Conservation (phyloP, 176 grass and related monocot species). For the Luzula sylvatica region DNA sequence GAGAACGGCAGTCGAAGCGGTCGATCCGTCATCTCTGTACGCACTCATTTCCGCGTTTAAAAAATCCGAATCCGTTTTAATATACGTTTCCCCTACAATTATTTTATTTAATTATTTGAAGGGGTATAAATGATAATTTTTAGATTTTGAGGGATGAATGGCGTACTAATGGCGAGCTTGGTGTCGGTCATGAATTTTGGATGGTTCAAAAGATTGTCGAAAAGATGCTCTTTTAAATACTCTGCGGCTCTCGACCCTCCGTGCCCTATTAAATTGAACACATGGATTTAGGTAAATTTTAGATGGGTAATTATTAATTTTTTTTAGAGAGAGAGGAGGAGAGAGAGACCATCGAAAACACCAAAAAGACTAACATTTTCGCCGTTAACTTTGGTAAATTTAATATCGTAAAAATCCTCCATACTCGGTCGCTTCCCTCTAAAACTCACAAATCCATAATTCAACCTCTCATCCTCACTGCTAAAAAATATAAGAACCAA, state of each 20-base stretch:
- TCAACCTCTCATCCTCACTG: constrained; percentile 79
- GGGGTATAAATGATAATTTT: too few species aligned
- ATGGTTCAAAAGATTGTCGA: constrained; percentile 89
- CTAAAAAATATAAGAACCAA: constrained; percentile 23
- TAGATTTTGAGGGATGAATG: constrained; percentile 10
- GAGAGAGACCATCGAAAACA: constrained; percentile 73
- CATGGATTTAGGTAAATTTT: constrained; percentile 8
- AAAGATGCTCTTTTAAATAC: constrained; percentile 85
- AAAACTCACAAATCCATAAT: constrained; percentile 87
- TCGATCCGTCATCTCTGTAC: constrained; percentile 90
- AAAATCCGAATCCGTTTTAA: constrained; percentile 78
- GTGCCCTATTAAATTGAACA: constrained; percentile 56
- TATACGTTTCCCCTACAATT: constrained; percentile 70
- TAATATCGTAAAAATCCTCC: constrained; percentile 92
- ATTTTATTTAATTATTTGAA: neutral
- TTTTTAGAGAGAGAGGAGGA: neutral
- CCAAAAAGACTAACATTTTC: constrained; percentile 79
- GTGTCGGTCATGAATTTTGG: constrained; percentile 82
- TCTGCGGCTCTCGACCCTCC: constrained; percentile 76
- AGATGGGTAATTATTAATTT: too few species aligned
- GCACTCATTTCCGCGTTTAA: constrained; percentile 57
- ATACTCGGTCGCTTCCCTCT: constrained; percentile 71
- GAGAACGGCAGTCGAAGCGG: constrained; percentile 82
- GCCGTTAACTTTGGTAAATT: constrained; percentile 60
- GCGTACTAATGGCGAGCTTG: constrained; percentile 82